These are phyloP conservation scores for Coemansia aciculifera DNA, from an alignment of 192 early-diverging fungal species.

Conservation along the genomic window DNA sequence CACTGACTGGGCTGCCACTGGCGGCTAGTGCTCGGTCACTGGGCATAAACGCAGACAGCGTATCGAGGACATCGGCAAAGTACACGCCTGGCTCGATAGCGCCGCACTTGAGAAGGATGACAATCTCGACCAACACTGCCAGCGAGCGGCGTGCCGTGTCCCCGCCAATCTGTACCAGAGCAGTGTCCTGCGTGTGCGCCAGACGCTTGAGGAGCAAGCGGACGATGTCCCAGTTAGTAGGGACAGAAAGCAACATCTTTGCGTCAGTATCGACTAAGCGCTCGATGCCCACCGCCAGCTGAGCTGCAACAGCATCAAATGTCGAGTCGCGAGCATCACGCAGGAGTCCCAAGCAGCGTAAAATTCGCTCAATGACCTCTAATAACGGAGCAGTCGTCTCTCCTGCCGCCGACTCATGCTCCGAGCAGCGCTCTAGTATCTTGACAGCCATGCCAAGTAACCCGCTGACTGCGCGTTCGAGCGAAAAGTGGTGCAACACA, in stretches of 20 bases:
- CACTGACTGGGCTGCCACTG: not conserved
- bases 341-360: slow-evolving; percentile 50
- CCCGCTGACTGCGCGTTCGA: slow-evolving; percentile 78
- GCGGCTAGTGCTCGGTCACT: slow-evolving; percentile 32
- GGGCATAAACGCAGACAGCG: slow-evolving; percentile 40
- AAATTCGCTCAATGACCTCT: slow-evolving; percentile 31
- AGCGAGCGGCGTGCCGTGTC: slow-evolving; percentile 23
- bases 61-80: slow-evolving; percentile 36
- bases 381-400: slow-evolving; percentile 9
- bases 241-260: slow-evolving; percentile 14
- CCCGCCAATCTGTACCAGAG: slow-evolving; percentile 8
- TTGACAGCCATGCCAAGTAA: slow-evolving; percentile 72
- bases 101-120: slow-evolving; percentile 37
- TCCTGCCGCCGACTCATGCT: slow-evolving; percentile 11
- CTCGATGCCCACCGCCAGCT: slow-evolving; percentile 34
- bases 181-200: slow-evolving; percentile 28
- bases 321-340: slow-evolving; percentile 59
- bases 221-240: slow-evolving; percentile 39
- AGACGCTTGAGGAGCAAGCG: slow-evolving; percentile 45
- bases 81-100: slow-evolving; percentile 31
- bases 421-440: slow-evolving; percentile 33
- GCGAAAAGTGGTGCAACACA: slow-evolving; percentile 61
- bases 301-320: slow-evolving; percentile 43
- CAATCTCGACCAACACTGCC: slow-evolving; percentile 34
- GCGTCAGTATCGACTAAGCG: slow-evolving; percentile 29